Evolutionary conservation across 2,329 filamentous ascomycete species (phyloP), one percentile per base, ranked within the genome.

Genomic region (Aspergillus floridensis): DNA sequence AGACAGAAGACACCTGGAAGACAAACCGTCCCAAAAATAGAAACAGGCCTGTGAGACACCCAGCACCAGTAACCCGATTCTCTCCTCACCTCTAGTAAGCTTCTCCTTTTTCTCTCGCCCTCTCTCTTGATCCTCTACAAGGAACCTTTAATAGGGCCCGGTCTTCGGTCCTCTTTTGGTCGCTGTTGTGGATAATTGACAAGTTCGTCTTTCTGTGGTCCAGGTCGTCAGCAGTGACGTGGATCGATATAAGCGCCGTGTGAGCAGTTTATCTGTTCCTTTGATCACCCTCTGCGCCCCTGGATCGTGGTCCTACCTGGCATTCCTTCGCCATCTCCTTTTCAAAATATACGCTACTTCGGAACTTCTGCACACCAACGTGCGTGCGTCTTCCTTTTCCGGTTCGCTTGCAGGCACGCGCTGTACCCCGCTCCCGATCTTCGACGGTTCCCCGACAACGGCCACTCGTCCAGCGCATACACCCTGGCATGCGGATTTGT

Each of bases 391-490:
- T 55, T 54, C 46, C 56, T 55, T 48, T 47, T 51, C 35, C 56
- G 62, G 50, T 57, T 52, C 51, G 49, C 44, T 49, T 54, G 41
- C 60, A 62, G 32, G 52, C 53, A 60, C 56, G 56, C 56, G 60
- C 58, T 52, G 56, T 64, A 64, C 62, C 62, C 62, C 60, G 62
- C 62, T 63, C 62, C 57, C 51, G 50, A 59, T 53, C 52, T 49
- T 50, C 44, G 53, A 54, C 56, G 46, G 50, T 38, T 60, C 52
- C 46, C 49, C 49, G 56, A 46, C 56, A 44, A 24, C 55, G 51
- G 21, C 22, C 31, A 41, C 41, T 32, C 50, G 41, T 46, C 53
- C 53, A 58, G 26, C 50, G 44, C 49, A 24, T 29, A 53, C 46
- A 46, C 59, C 57, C 29, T 38, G 58, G 52, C 55, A 56, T 54